Base-by-base conservation (phyloP, 192 early-diverging fungal species). In the Funneliformis mosseae region DNA sequence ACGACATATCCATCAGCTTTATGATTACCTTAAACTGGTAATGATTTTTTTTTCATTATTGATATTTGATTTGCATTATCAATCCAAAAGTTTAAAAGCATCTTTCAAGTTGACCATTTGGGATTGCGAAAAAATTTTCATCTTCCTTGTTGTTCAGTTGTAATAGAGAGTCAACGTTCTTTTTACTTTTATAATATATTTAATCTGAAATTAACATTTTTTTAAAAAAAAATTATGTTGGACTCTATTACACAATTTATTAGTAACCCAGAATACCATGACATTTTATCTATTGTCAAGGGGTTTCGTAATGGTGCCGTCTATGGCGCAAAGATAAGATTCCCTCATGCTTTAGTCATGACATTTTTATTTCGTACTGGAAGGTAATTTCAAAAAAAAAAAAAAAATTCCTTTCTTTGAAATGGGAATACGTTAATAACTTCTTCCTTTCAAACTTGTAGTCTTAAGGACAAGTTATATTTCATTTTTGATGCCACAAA, bases 291-390 rank as follows among this genome's bases (percentile, higher is more conserved):
- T 38, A 92, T 98, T 46, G 84, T 98, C 68, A 98, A 98, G 84
- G 96, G 96, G 25, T 93, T 95, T 76, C 90, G 97, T 75, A 99
- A 97, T 84, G 97, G 97, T 77, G 90, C 95, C 62, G 97, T 99
- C 11, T 99, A 99, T 79, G 97, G 96, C 42, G 94, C 96, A 64
- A 97, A 98, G 85, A 92, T 99, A 76, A 88, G 97, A 61, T 97
- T 98, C 79, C 97, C 97, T n/a, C 97, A 98, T 84, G 97, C 97
- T 21, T 84, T 98, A 0, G 96, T 98, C 74, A 98, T 98, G 97
- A 96, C 97, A 9, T 86, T 99, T 73, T 85, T 99, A 77, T 99
- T 99, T 87, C 90, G 95, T 38, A 84, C 85, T n/a, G 94, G 94
- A 73, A 94, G 91, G 94, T 95, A 88, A 80, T 41, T 16, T 77